Evolutionary conservation across 768 basidiomycete species (phyloP), one percentile per base, ranked within the genome.

Genomic region (Leccinum subgranulosum): DNA sequence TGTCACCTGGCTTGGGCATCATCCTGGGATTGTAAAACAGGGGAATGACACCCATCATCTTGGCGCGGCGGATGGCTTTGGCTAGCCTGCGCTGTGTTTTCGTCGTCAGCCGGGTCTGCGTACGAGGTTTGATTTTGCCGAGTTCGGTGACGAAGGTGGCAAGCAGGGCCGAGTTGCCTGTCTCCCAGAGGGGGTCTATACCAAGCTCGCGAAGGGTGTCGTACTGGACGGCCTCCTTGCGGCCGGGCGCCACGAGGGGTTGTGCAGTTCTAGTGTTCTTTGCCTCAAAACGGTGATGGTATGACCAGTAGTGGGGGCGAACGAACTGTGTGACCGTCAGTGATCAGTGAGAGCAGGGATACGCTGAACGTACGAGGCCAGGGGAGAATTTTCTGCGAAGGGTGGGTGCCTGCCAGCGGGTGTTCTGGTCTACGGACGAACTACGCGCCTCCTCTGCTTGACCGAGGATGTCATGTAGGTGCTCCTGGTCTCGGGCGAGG

Each of bases 21-120:
- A 69, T 54, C 4, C 69, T 64, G 23, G 69, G 64, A 28, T 61
- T 67, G 47, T 75, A 75, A 47, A 74, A 73, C 53, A 75, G 61
- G 4, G 92, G 89, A 53, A 96, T 83, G 56, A 92, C 69, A 41
- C 95, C 95, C 90, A 96, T 94, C 81, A 87, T 87, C 75, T 88
- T 91, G 57, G 95, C 90, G 58, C 95, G 78, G 47, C 90, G 85
- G 57, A 97, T 87, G 46, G 94, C 90, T 73, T 93, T 93, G 58
- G 84, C 89, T 4, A 97, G 64, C 59, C 79, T 79, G 46, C 92
- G 81, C 71, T 97, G 95, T 54, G 76, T 88, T 74, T 85, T 86
- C 72, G 84, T 80, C 2, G 94, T 93, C 47, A 98, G 76, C 6
- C 79, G 75, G 0, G 92, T 95, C 29, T 80, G 68, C 9, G 81